A percentile compares a stretch with the other conserved stretches of the same genome.
These are phyloP conservation scores for Nicotiana attenuata DNA, from an alignment of 257 asterid genomes.

Conservation along the genomic window DNA sequence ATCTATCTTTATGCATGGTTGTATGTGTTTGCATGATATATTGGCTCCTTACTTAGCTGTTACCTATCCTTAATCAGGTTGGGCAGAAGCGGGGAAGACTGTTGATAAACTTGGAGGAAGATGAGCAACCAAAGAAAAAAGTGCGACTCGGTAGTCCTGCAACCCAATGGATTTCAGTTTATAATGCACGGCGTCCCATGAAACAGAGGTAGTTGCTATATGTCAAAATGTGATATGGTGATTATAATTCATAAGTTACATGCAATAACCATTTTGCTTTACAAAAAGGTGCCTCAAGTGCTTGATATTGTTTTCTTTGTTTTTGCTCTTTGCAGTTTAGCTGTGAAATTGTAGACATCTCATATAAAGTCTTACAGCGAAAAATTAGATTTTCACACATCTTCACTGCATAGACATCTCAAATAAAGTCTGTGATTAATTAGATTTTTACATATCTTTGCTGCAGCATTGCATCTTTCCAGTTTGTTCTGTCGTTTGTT, in stretches of 20 bases:
- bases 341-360: background rate
- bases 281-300: background rate
- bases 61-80: constrained; percentile 38
- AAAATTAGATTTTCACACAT: too few relatives aligned
- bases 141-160: constrained; percentile 93
- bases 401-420: background rate
- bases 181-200: constrained; percentile 96
- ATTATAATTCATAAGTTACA: too few relatives aligned
- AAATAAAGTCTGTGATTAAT: background rate
- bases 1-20: background rate
- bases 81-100: constrained; percentile 94
- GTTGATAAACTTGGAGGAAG: constrained; percentile 87
- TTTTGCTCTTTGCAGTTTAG: background rate
- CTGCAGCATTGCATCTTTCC: background rate
- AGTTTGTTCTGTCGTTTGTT: background rate
- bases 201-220: constrained; percentile 64
- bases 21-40: background rate
- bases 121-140: constrained; percentile 99
- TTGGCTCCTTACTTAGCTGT: background rate
- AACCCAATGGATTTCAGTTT: constrained; percentile 94
- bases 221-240: background rate
- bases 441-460: background rate
- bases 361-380: background rate
- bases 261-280: too few relatives aligned
- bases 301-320: background rate